Evolutionary conservation across 768 basidiomycete genomes (phyloP).

Genomic region (Agaricus bisporus): DNA sequence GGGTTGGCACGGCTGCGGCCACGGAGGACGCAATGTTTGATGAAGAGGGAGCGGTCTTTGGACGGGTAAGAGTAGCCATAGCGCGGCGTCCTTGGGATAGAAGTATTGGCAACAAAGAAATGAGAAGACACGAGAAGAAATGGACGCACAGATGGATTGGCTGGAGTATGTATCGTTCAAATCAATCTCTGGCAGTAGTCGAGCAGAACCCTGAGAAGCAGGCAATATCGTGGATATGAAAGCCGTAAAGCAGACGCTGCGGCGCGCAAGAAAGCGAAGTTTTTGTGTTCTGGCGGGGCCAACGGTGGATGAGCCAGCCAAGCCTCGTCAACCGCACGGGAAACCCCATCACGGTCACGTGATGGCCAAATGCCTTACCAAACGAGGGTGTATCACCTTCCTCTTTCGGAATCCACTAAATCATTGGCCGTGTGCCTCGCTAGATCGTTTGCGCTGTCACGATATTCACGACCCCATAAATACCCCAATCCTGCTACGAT

Average conservation of each 20-base stretch:
- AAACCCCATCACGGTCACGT: constrained; percentile 1
- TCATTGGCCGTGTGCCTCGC: neutral
- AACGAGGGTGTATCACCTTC: neutral
- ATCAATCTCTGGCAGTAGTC: neutral
- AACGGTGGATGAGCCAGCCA: neutral
- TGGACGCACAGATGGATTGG: neutral
- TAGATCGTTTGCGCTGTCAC: neutral
- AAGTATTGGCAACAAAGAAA: neutral
- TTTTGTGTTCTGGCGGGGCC: neutral
- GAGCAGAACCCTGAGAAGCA: neutral
- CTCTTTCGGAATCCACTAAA: neutral
- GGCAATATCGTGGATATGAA: neutral
- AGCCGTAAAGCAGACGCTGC: constrained; percentile 2
- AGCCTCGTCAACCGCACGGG: neutral
- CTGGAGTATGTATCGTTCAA: neutral
- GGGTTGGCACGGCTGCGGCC: constrained; percentile 29
- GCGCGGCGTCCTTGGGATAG: neutral
- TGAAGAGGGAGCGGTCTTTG: constrained; percentile 20
- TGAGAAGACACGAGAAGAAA: neutral
- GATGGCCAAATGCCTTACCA: neutral
- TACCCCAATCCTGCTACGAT: neutral
- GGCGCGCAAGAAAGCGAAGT: neutral
- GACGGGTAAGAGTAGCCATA: constrained; percentile 37
- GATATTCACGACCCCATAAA: neutral
- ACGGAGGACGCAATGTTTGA: constrained; percentile 18